Evolutionary conservation across 345 rosid species (phyloP), one percentile per base, ranked within the genome.

Genomic region (Psidium guajava): DNA sequence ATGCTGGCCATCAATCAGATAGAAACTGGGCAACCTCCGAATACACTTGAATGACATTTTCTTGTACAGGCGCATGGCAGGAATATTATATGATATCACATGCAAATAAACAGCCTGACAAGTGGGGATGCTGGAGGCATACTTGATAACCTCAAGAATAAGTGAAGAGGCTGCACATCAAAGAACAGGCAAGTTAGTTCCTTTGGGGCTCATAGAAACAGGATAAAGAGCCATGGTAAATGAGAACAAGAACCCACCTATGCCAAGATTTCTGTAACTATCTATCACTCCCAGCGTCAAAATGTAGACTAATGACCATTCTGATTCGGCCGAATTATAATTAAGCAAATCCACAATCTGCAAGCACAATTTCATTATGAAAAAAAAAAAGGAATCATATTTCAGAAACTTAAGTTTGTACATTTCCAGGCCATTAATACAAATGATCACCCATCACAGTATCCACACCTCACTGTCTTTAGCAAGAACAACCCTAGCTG

Each of bases 51-150:
- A 95, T 49, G 95, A 92, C 97, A 97, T 95, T 92, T 95, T 97
- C 89, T 92, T 90, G 91, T 97, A 97, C 86, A 97, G 85, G 88
- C 89, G 89, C 85, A 97, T 96, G 82, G 99, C 99, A 16, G 98
- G 92, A 87, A 89, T 92, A 88, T 96, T 97, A 90, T 96, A 94
- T 75, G 98, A 94, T 85, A 95, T 94, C 85, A 97, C 99, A 83
- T 97, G 99, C 95, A 97, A 90, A 91, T 97, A 97, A 84, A 93
- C 95, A 82, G 98, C 98, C 85, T 92, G 92, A 82, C 98, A 94
- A 44, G 91, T 88, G 27, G 92, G 91, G 64, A 95, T 91, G 81
- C 86, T 92, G 44, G 92, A 89, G 85, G 98, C 94, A 86, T 97
- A 95, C 89, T 94, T 93, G 82, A 94, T 89, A 86, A 97, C 96